Conservation (phyloP, 257 asterid genomes). For the Leonotis leonurus region DNA sequence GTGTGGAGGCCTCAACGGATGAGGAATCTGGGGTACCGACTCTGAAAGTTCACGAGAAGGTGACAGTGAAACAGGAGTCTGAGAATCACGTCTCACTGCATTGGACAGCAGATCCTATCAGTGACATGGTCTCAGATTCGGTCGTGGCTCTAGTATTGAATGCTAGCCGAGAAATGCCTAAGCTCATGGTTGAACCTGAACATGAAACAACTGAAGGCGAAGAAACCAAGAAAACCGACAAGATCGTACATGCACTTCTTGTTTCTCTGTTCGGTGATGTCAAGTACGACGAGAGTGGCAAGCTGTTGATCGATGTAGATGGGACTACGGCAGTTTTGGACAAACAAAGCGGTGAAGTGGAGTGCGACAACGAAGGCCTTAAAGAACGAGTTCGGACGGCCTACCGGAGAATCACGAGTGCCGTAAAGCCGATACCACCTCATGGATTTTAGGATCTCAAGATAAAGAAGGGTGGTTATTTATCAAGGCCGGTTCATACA, state of each 20-base stretch:
- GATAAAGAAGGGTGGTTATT: too few relatives aligned
- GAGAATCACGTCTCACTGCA: slow-evolving; percentile 81
- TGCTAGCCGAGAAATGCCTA: slow-evolving; percentile 59
- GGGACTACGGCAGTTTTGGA: slow-evolving; percentile 68
- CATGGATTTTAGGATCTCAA: slow-evolving; percentile 28
- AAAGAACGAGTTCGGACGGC: slow-evolving; percentile 78
- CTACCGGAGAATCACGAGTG: slow-evolving; percentile 54
- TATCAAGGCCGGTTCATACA: too few relatives aligned
- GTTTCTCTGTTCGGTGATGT: slow-evolving; percentile 86
- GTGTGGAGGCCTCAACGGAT: slow-evolving; percentile 65
- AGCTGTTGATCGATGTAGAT: slow-evolving; percentile 61
- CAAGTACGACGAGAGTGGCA: slow-evolving; percentile 59
- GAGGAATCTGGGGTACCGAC: slow-evolving; percentile 75
- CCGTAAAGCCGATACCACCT: slow-evolving; percentile 81
- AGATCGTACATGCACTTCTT: slow-evolving; percentile 70
- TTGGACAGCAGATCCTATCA: slow-evolving; percentile 94
- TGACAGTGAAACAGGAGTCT: slow-evolving; percentile 76
- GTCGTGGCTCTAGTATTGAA: slow-evolving; percentile 74
- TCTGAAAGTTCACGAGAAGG: slow-evolving; percentile 66
- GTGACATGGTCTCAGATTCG: slow-evolving; percentile 95
- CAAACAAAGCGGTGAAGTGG: slow-evolving; percentile 71
- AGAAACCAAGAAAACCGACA: slow-evolving; percentile 59
- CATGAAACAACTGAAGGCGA: slow-evolving; percentile 38
- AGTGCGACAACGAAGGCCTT: slow-evolving; percentile 72
- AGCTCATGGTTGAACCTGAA: slow-evolving; percentile 55